Base-by-base conservation (phyloP, 1,139 yeast genomes). In the Lodderomyces margitis region DNA sequence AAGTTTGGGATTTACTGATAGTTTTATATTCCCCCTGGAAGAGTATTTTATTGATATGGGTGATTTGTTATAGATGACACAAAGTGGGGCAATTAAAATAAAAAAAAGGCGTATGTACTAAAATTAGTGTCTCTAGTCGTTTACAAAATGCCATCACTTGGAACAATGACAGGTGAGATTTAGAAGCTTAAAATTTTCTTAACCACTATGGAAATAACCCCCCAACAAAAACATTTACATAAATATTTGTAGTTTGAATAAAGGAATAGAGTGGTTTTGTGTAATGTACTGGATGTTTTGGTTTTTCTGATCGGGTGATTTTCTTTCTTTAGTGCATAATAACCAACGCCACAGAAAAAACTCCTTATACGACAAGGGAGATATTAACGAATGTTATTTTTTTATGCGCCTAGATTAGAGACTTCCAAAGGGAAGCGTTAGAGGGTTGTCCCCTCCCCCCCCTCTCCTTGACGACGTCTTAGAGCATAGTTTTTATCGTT, bases 291-390 rank as follows among this genome's bases (percentile, higher is more conserved):
- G n/a, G n/a, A n/a, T 28, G 32, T 28, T 28, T 28, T 28, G 19
- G 32, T 28, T 28, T 28, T 31, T 31, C 17, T 17, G 20, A 32
- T 32, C 34, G 34, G 24, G 11, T 32, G 34, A 32, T 32, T 32
- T 32, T 32, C 24, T 28, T n/a, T n/a, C n/a, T n/a, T n/a, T n/a
- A n/a, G n/a, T n/a, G n/a, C n/a, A n/a, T n/a, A n/a, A n/a, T n/a
- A n/a, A n/a, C n/a, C 11, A 32, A 11, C 34, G 32, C 32, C 32
- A 28, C 32, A 28, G 19, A 5, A 28, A 7, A n/a, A n/a, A 8
- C 12, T 25, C 6, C 16, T 25, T 25, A n/a, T 25, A 25, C 30
- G 30, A 25, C 5, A 12, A 16, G n/a, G n/a, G n/a, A n/a, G n/a
- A n/a, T n/a, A n/a, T n/a, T n/a, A n/a, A 12, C 16, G 30, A n/a